Evolutionary conservation across 163 green algal species (phyloP), one percentile per base, ranked within the genome.

Genomic region (Picocystis sp.): DNA sequence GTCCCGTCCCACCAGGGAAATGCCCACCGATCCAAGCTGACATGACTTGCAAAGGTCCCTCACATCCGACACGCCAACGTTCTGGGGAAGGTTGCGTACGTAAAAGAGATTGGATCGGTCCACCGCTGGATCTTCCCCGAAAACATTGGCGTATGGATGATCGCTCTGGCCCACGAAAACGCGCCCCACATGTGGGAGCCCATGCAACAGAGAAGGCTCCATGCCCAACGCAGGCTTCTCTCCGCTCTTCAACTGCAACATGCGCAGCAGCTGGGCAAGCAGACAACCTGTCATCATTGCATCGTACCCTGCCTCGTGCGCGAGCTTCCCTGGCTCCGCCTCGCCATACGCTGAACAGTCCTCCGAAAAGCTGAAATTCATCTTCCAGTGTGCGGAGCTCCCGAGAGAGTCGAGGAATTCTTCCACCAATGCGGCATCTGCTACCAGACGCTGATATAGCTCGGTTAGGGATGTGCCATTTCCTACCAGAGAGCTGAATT

Each of bases 211-310:
- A 17, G 13, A 13, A 47, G 52, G 15, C 10, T 17, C 12, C 23
- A 25, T 44, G 11, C 13, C 24, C 25, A 34, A 29, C 2, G 33
- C 33, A 22, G 19, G 57, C 29, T 12, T 42, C 1, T 11, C 45
- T 6, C 23, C 46, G 45, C 14, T 23, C 2, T 12, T 19, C 52
- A 48, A 11, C 9, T 58, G 12, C 34, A 34, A 17, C 35, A 58
- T 44, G 11, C 52, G 34, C 52, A 58, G 52, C 33, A 58, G 33
- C 11, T 10, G 15, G 2, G 52, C 34, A 12, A 58, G 48, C 13
- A 15, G 2, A 15, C 25, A 81, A 82, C 72, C 81, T 0, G 81
- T 91, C 80, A 91, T 89, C 58, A 73, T 84, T 0, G 81, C 78
- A 52, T 91, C 81, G 44, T 80, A 91, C 0, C 76, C 79, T 1